Evolutionary conservation across 129 eudicot genomes (phyloP).

Genomic region (Pittosporum tobira): DNA sequence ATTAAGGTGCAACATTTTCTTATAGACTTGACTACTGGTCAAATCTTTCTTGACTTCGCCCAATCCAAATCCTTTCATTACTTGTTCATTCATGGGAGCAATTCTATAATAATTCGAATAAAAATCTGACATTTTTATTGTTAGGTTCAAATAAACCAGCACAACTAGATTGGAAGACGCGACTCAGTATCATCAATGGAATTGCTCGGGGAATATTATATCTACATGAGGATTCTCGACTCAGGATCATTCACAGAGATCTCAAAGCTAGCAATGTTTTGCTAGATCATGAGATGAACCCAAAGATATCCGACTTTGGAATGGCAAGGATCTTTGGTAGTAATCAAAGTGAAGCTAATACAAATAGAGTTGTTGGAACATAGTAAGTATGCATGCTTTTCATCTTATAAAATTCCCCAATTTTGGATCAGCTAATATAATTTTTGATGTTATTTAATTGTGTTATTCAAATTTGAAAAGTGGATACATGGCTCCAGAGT

Average conservation of each 20-base stretch:
- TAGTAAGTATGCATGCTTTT: background rate
- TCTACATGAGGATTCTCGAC: background rate
- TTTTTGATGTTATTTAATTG: background rate
- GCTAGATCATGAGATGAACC: background rate
- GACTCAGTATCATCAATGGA: background rate
- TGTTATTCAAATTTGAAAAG: slow-evolving; percentile 13
- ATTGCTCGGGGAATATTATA: background rate
- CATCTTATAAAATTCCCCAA: background rate
- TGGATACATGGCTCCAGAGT: slow-evolving; percentile 62
- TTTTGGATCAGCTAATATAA: too few relatives aligned
- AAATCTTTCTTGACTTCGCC: too few relatives aligned
- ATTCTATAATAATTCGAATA: background rate
- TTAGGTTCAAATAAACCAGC: background rate
- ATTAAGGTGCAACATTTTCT: too few relatives aligned
- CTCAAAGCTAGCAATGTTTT: background rate
- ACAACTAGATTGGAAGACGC: background rate
- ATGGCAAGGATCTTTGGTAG: background rate
- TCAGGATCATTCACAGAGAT: too few relatives aligned
- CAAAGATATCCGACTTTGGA: background rate
- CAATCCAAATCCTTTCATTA: too few relatives aligned
- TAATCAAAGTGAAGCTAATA: background rate
- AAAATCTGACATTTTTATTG: background rate
- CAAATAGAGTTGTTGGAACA: background rate
- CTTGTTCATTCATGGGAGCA: background rate
- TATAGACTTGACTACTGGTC: too few relatives aligned